Conservation (phyloP, 148 eudicot species). For the Nyssa sinensis region DNA sequence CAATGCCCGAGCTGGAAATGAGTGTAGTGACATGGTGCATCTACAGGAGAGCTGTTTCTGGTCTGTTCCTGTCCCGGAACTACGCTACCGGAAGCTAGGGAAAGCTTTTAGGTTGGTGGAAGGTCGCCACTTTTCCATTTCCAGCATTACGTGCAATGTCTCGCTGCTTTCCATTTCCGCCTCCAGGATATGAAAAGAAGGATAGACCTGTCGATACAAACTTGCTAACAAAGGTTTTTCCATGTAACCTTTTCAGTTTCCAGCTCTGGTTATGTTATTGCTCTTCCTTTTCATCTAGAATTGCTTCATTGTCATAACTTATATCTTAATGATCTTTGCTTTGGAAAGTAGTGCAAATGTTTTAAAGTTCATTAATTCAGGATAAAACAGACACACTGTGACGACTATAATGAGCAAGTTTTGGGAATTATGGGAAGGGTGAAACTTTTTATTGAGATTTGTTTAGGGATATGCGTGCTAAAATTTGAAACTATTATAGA, state of each 20-base stretch:
- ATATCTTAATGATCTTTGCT: background rate
- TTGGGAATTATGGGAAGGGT: background rate
- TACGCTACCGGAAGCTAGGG: slow-evolving; percentile 22
- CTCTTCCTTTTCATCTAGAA: background rate
- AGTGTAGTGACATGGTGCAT: slow-evolving; percentile 53
- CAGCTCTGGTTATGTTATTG: background rate
- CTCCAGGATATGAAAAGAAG: slow-evolving; percentile 65
- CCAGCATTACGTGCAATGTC: slow-evolving; percentile 40
- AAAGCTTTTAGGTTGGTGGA: slow-evolving; percentile 25
- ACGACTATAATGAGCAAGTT: background rate
- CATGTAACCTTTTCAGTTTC: slow-evolving; percentile 13
- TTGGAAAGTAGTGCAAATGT: background rate
- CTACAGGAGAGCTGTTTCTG: slow-evolving; percentile 24
- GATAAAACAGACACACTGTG: background rate
- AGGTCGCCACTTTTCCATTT: slow-evolving; percentile 12
- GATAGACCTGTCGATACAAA: slow-evolving; percentile 34
- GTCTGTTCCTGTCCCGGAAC: slow-evolving; percentile 31
- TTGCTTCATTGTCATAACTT: slow-evolving; percentile 1
- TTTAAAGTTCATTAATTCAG: background rate
- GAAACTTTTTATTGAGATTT: background rate
- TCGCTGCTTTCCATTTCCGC: slow-evolving; percentile 75
- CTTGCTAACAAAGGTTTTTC: slow-evolving; percentile 48
- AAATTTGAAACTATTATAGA: no score
- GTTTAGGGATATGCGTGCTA: background rate
- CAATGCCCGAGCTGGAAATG: slow-evolving; percentile 33